phyloP scores from a whole-genome alignment of 352 stramenopile genomes.

The Phytopythium montanum region DNA sequence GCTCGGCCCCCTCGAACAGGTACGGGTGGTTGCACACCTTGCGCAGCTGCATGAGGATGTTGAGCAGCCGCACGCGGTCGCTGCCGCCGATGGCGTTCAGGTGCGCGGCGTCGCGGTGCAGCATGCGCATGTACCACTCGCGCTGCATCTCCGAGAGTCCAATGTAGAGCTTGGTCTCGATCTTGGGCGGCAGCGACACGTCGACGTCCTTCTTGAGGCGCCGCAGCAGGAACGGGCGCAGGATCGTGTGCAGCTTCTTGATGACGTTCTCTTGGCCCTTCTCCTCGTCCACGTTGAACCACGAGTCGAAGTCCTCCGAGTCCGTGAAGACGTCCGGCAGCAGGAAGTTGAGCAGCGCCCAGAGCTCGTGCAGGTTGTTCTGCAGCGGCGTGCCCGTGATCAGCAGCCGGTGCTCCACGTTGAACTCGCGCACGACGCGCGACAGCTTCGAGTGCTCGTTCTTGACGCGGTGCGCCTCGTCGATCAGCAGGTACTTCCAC shows the following conservation, averaged over 20 bases:
- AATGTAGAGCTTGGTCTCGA: constrained; percentile 99
- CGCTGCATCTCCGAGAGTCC: constrained; percentile 97
- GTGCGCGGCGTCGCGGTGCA: constrained; percentile 94
- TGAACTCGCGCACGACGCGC: constrained; percentile 81
- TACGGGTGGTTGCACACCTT: constrained; percentile 99
- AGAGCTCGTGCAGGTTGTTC: constrained; percentile 99
- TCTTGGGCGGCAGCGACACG: constrained; percentile 96
- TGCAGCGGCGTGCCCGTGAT: constrained; percentile 98
- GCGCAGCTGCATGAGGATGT: constrained; percentile 98
- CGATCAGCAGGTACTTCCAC: constrained; percentile 97
- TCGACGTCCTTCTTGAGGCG: constrained; percentile 98
- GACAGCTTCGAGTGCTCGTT: constrained; percentile 94
- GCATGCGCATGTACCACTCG: constrained; percentile 98
- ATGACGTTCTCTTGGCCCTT: constrained; percentile 96
- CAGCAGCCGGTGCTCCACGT: constrained; percentile 93
- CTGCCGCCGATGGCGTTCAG: constrained; percentile 97
- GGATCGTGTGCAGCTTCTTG: constrained; percentile 96
- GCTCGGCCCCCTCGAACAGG: constrained; percentile 98
- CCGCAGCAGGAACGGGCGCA: constrained; percentile 97
- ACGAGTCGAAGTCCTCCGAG: constrained; percentile 98
- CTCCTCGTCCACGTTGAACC: constrained; percentile 98
- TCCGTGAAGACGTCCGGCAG: constrained; percentile 93
- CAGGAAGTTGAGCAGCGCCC: constrained; percentile 99
- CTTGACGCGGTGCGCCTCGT: constrained; percentile 99
- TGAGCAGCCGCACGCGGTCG: constrained; percentile 94